Conservation (phyloP, 306 rosid genomes). For the Potentilla sterilis region DNA sequence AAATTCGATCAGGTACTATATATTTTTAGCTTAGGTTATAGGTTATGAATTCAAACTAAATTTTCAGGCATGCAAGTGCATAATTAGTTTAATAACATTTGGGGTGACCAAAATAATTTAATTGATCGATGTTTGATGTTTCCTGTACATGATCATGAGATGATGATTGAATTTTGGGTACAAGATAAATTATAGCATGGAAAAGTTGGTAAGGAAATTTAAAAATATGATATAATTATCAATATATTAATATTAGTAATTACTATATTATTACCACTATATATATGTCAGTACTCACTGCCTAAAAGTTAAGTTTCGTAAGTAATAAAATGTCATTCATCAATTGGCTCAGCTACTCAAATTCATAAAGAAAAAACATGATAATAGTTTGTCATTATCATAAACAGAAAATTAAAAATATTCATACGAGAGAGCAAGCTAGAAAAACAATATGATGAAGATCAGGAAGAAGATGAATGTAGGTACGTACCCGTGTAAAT, state of each 20-base stretch:
- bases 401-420: too few species aligned
- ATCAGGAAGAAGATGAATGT: not conserved
- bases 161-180: not conserved
- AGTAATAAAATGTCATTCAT: too few species aligned
- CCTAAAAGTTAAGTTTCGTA: too few species aligned
- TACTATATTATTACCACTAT: too few species aligned
- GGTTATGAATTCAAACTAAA: not conserved
- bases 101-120: not conserved
- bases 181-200: too few species aligned
- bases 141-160: not conserved
- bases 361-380: too few species aligned
- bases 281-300: too few species aligned
- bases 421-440: not conserved
- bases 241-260: not conserved
- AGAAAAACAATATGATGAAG: not conserved
- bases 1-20: too few species aligned
- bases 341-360: too few species aligned
- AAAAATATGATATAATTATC: not conserved
- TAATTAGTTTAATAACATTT: too few species aligned
- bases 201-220: not conserved
- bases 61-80: not conserved
- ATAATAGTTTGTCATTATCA: too few species aligned
- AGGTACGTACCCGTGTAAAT: constrained; percentile 49
- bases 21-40: too few species aligned
- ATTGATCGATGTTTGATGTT: not conserved